Evolutionary conservation across 2,329 filamentous ascomycete genomes (phyloP).

Genomic region (Aspergillus versicolor): DNA sequence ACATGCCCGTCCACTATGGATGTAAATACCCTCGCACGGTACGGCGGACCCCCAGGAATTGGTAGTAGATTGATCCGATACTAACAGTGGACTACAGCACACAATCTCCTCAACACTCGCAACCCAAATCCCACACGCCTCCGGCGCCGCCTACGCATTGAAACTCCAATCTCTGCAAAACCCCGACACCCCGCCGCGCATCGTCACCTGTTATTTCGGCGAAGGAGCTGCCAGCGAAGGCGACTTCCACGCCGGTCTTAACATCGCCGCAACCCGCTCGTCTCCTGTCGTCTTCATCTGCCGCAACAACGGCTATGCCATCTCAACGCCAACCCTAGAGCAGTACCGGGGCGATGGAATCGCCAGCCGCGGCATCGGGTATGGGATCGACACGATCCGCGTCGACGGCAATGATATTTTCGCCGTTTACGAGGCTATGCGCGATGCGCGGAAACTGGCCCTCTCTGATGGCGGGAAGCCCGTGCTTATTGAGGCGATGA

Average conservation of each 20-base stretch:
- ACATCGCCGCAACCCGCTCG: conserved; percentile 85
- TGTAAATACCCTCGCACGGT: conserved; percentile 81
- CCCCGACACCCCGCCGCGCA: conserved; percentile 64
- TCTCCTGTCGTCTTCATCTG: conserved; percentile 89
- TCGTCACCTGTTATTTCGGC: conserved; percentile 84
- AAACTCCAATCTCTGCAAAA: conserved; percentile 77
- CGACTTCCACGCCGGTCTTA: conserved; percentile 87
- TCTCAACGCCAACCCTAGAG: conserved; percentile 83
- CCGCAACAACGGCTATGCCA: conserved; percentile 90
- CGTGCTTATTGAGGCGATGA: conserved; percentile 91
- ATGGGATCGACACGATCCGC: conserved; percentile 90
- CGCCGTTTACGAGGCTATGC: conserved; percentile 78
- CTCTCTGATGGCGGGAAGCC: conserved; percentile 77
- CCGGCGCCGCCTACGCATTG: conserved; percentile 82
- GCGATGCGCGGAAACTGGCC: conserved; percentile 73
- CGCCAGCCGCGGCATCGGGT: conserved; percentile 79
- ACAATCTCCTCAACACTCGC: conserved; percentile 83
- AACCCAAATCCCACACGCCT: conserved; percentile 85
- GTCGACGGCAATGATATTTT: conserved; percentile 95
- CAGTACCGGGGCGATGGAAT: conserved; percentile 92
- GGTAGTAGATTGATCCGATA: background rate
- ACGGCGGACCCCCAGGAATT: conserved; percentile 31
- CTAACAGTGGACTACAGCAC: conserved; percentile 61
- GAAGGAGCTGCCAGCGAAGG: conserved; percentile 89
- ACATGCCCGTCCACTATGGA: conserved; percentile 98